Base-by-base conservation (phyloP, 1,284 basidiomycete genomes). In the Irpex sp. region DNA sequence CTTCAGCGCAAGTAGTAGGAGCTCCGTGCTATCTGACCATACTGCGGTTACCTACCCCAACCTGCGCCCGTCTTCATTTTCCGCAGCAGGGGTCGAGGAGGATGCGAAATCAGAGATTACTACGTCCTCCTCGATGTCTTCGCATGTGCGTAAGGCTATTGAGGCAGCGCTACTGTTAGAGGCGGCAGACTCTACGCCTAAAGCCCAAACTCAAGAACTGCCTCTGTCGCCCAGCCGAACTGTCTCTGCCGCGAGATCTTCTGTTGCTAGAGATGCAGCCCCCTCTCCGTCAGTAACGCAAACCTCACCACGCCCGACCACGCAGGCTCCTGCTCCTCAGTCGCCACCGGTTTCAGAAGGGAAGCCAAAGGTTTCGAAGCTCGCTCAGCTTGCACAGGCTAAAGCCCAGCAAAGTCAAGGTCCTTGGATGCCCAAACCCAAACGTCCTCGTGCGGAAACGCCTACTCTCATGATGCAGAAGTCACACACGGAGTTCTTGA, bases 1-100 rank as follows among this genome's bases (percentile, higher is more conserved):
- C 47, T 66, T 79, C 21, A 74, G 69, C 31, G 62, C 68, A 11
- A 67, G 67, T 60, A 80, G 79, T 63, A 75, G 79, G 70, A 83
- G 80, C 67, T 84, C 85, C 36, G 73, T 79, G 36, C 77, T 81
- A 5, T 81, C 79, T 49, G 81, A 78, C 17, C 75, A 82, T 1
- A 86, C 88, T 19, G 78, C 86, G 11, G 82, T 85, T 67, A 91
- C 89, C 4, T 91, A 87, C 71, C 86, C 89, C 19, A 79, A 72
- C 5, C 76, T 91, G 64, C 84, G 89, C 36, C 90, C 89, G 31
- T 81, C 86, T 19, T 73, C 84, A 1, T 79, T 82, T 59, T 89
- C 87, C 15, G 75, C 80, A 57, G 72, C 80, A 60, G 81, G 81
- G 58, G 68, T 79, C 38, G 37, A 57, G 40, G 62, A 57, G 40